phyloP scores from a whole-genome alignment of 495 filamentous ascomycete genomes.

The Neurospora sublineolata region DNA sequence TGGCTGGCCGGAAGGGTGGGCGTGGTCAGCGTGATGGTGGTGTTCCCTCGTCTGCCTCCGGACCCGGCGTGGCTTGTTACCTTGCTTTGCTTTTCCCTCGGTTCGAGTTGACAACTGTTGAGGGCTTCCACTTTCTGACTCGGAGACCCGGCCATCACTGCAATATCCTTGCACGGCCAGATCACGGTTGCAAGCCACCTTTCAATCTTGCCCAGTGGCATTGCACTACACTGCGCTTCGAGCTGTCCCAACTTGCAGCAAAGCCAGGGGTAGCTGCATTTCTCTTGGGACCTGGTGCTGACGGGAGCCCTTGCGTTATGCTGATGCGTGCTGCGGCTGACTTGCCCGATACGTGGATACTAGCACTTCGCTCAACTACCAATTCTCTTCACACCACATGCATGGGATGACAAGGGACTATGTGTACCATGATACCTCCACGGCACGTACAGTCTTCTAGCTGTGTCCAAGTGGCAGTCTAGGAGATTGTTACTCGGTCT shows the following conservation, averaged over 20 bases:
- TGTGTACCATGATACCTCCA: not conserved
- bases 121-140: not conserved
- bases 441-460: not conserved
- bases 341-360: not conserved
- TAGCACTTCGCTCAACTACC: not conserved
- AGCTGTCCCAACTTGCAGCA: not conserved
- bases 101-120: not conserved
- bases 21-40: not conserved
- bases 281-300: not conserved
- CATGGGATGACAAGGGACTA: not conserved
- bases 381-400: not conserved
- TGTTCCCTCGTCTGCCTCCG: not conserved
- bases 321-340: not conserved
- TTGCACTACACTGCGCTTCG: not conserved
- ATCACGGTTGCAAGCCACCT: not conserved
- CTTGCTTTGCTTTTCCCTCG: not conserved
- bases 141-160: not conserved
- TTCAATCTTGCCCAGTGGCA: not conserved
- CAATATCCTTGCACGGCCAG: not conserved
- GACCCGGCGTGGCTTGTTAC: not conserved
- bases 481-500: not conserved
- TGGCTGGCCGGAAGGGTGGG: not conserved
- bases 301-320: not conserved
- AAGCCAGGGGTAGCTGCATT: not conserved
- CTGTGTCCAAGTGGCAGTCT: not conserved